Evolutionary conservation across 257 asterid species (phyloP).

Genomic region (Capsicum rhomboideum): DNA sequence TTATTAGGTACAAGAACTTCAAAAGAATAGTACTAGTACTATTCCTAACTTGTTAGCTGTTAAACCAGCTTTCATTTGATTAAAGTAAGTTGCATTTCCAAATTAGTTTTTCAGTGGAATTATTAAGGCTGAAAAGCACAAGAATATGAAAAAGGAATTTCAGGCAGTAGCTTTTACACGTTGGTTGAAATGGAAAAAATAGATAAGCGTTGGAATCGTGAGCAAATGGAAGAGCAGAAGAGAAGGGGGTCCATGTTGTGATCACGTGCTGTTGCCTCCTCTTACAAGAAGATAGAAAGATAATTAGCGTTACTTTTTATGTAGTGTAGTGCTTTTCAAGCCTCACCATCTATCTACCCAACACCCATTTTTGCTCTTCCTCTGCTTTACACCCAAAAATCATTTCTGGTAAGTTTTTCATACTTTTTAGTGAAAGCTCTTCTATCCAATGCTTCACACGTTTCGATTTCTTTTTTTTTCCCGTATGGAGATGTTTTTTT

Average conservation of each 20-base stretch:
- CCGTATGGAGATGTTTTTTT: too few species aligned
- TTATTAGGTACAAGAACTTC: background rate
- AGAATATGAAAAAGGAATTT: background rate
- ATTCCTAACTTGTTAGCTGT: background rate
- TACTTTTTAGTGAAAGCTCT: background rate
- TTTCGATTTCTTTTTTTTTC: background rate
- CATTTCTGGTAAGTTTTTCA: background rate
- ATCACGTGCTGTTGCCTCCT: constrained; percentile 32
- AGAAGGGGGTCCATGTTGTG: constrained; percentile 20
- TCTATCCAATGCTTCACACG: background rate
- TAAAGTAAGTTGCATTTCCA: background rate
- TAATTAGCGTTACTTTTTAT: background rate
- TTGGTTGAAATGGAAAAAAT: background rate
- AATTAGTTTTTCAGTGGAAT: background rate
- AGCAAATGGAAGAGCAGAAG: background rate
- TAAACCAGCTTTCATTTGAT: background rate
- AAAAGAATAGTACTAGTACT: background rate
- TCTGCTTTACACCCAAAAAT: background rate
- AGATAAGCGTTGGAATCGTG: background rate
- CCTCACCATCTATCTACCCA: background rate
- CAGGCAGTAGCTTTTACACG: background rate
- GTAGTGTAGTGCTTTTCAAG: background rate
- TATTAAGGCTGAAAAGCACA: background rate
- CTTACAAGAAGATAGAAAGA: background rate
- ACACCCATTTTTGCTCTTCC: background rate